Evolutionary conservation across 2,329 filamentous ascomycete genomes (phyloP).

Genomic region (Chaetomium sp.): DNA sequence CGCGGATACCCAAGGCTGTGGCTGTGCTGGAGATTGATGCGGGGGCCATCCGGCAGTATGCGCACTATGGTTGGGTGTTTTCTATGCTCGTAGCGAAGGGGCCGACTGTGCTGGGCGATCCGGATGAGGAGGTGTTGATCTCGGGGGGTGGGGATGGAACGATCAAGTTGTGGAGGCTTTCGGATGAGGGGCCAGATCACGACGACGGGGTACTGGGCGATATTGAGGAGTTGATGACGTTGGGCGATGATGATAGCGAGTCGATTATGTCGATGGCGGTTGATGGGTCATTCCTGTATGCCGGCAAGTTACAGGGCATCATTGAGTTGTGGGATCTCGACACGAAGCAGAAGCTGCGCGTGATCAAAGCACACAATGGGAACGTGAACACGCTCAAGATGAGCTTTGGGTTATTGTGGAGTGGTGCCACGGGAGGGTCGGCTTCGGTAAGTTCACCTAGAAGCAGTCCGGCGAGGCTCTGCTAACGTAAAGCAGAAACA

Average conservation of each 20-base stretch:
- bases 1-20: constrained; percentile 46
- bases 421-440: constrained; percentile 81
- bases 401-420: constrained; percentile 78
- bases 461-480: too few species aligned
- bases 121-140: constrained; percentile 73
- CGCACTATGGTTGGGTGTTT: constrained; percentile 93
- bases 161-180: constrained; percentile 85
- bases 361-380: constrained; percentile 71
- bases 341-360: constrained; percentile 81
- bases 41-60: constrained; percentile 76
- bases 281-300: constrained; percentile 88
- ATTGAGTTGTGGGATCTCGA: constrained; percentile 97
- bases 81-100: constrained; percentile 85
- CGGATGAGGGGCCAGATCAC: constrained; percentile 30
- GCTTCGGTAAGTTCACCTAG: constrained; percentile 57
- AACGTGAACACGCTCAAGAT: constrained; percentile 85
- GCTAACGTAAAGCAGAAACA: constrained; percentile 48
- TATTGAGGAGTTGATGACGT: constrained; percentile 62
- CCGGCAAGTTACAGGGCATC: constrained; percentile 77
- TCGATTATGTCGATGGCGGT: constrained; percentile 72
- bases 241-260: constrained; percentile 55
- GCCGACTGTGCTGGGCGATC: constrained; percentile 57
- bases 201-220: constrained; percentile 49
- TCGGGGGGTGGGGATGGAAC: constrained; percentile 91
- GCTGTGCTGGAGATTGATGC: constrained; percentile 72